These are phyloP conservation scores for Claviceps sp. DNA, from an alignment of 2,329 filamentous ascomycete species.

Conservation along the genomic window DNA sequence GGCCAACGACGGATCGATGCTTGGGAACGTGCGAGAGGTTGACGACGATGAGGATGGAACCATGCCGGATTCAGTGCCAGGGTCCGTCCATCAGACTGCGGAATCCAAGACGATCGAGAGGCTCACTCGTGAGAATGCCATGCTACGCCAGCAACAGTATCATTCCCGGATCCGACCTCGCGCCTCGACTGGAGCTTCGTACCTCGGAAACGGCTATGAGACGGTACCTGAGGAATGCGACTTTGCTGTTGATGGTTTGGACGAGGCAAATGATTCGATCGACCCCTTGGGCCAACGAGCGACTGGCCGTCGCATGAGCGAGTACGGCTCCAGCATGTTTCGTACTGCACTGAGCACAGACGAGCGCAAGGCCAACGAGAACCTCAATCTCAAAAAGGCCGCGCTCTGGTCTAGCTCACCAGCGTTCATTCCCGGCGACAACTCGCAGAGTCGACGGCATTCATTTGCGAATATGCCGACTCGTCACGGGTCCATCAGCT, in stretches of 20 bases:
- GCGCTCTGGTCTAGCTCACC: slow-evolving; percentile 59
- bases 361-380: slow-evolving; percentile 49
- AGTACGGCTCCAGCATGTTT: slow-evolving; percentile 34
- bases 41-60: slow-evolving; percentile 53
- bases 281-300: slow-evolving; percentile 34
- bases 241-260: slow-evolving; percentile 59
- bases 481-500: slow-evolving; percentile 49
- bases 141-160: slow-evolving; percentile 39
- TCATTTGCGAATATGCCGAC: slow-evolving; percentile 62
- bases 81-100: slow-evolving; percentile 37
- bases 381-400: slow-evolving; percentile 44
- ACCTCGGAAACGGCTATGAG: slow-evolving; percentile 43
- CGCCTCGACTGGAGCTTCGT: slow-evolving; percentile 41
- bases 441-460: slow-evolving; percentile 63
- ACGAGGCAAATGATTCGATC: slow-evolving; percentile 42
- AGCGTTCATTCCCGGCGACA: slow-evolving; percentile 50
- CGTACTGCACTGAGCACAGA: slow-evolving; percentile 40
- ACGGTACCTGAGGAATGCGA: slow-evolving; percentile 52
- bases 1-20: slow-evolving; percentile 47
- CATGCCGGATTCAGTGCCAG: slow-evolving; percentile 33
- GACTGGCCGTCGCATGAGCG: slow-evolving; percentile 41
- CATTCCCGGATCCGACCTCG: slow-evolving; percentile 40
- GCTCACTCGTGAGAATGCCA: slow-evolving; percentile 48
- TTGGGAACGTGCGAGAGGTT: slow-evolving; percentile 57
- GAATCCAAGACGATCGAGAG: slow-evolving; percentile 52